Percentiles rank a stretch among this genome's conserved stretches.
These are phyloP conservation scores for Graphilbum fragrans DNA, from an alignment of 2,329 filamentous ascomycete genomes.

Conservation along the genomic window DNA sequence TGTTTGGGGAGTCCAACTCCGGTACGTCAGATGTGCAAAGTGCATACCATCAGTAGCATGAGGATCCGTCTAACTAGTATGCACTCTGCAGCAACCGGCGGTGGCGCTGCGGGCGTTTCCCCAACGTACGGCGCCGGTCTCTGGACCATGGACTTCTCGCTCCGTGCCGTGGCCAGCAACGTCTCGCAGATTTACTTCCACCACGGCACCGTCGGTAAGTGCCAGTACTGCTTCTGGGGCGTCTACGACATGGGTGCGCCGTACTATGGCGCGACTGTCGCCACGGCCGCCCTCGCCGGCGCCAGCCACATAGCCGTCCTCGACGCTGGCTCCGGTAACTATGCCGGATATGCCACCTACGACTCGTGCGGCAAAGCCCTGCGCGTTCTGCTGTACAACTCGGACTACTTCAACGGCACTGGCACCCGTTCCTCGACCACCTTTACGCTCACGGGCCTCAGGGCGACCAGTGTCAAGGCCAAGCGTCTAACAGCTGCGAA, in stretches of 20 bases:
- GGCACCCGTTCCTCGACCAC: slow-evolving; percentile 22
- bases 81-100: slow-evolving; percentile 22
- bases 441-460: slow-evolving; percentile 29
- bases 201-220: slow-evolving; percentile 38
- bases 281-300: slow-evolving; percentile 14
- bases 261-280: slow-evolving; percentile 38
- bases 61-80: too few relatives aligned
- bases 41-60: neutral
- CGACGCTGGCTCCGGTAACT: slow-evolving; percentile 25
- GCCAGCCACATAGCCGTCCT: slow-evolving; percentile 29
- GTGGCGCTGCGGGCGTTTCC: slow-evolving; percentile 24
- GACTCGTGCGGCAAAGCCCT: slow-evolving; percentile 22
- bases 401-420: slow-evolving; percentile 25
- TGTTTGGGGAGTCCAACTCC: slow-evolving; percentile 34
- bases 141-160: slow-evolving; percentile 26
- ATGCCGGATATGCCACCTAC: slow-evolving; percentile 34
- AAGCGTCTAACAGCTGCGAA: slow-evolving; percentile 32
- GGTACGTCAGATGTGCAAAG: slow-evolving; percentile 16
- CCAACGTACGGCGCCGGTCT: slow-evolving; percentile 32
- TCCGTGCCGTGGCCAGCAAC: neutral
- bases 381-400: slow-evolving; percentile 31
- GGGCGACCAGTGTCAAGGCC: slow-evolving; percentile 15
- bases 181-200: slow-evolving; percentile 17
- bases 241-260: slow-evolving; percentile 35
- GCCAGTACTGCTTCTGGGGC: slow-evolving; percentile 34